Conservation (phyloP, 2,329 filamentous ascomycete genomes). For the Ophiostoma sp. region DNA sequence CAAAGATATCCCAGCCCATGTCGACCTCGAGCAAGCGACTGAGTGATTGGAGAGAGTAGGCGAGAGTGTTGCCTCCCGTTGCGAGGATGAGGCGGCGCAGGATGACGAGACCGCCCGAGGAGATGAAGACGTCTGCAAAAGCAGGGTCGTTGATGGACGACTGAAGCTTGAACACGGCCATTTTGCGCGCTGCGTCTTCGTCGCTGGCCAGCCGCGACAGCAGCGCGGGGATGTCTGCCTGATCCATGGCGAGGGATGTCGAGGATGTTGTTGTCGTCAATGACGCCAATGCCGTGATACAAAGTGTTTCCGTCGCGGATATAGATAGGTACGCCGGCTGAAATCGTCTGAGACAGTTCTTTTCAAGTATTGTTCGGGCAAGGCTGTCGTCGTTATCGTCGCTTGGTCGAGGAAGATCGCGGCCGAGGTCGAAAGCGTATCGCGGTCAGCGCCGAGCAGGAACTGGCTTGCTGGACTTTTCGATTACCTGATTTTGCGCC, state of each 20-base stretch:
- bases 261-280: background rate
- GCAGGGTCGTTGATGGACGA: slow-evolving; percentile 90
- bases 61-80: slow-evolving; percentile 86
- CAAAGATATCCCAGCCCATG: slow-evolving; percentile 92
- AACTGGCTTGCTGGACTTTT: background rate
- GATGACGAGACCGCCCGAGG: slow-evolving; percentile 75
- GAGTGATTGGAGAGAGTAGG: slow-evolving; percentile 88
- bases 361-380: background rate
- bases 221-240: slow-evolving; percentile 61
- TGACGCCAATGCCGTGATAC: too few relatives aligned
- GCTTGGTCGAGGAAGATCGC: background rate
- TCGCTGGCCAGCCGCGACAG: slow-evolving; percentile 60
- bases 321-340: background rate
- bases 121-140: slow-evolving; percentile 94
- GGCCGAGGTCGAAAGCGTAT: background rate
- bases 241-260: slow-evolving; percentile 47
- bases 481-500: background rate
- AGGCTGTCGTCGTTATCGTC: background rate
- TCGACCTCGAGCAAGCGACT: slow-evolving; percentile 86
- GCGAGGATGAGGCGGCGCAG: slow-evolving; percentile 78
- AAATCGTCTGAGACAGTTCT: background rate
- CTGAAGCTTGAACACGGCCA: slow-evolving; percentile 98
- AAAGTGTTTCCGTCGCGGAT: background rate
- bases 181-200: slow-evolving; percentile 90
- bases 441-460: background rate